These are phyloP conservation scores for Basidioascus undulatus DNA, from an alignment of 768 basidiomycete species.

Conservation along the genomic window DNA sequence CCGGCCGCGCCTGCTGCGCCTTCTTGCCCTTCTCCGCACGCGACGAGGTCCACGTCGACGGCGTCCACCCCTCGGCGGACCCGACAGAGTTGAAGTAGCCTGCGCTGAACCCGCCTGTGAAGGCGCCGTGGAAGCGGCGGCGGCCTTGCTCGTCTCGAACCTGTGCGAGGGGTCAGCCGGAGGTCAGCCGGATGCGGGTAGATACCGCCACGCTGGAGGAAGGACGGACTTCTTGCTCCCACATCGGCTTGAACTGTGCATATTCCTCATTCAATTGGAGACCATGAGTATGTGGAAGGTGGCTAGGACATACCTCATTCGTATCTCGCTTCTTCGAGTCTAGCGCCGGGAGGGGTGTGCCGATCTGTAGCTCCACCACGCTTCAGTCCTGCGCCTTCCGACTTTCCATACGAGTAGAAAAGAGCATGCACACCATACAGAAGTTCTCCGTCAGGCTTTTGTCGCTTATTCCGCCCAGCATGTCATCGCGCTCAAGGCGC, in stretches of 20 bases:
- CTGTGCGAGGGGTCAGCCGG: conserved; percentile 22
- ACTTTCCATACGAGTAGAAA: neutral
- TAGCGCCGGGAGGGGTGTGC: neutral
- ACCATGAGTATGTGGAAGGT: conserved; percentile 6
- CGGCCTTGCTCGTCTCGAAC: conserved; percentile 84
- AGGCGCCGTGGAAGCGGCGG: conserved; percentile 83
- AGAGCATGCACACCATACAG: neutral
- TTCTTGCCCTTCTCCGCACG: conserved; percentile 26
- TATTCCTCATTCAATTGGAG: conserved; percentile 2
- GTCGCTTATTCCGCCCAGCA: too few relatives aligned
- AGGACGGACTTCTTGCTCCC: too few relatives aligned
- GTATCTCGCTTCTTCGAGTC: neutral
- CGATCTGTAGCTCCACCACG: neutral
- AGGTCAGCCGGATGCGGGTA: neutral
- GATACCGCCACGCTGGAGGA: neutral
- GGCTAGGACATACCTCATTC: conserved; percentile 5
- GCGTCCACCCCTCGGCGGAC: conserved; percentile 94
- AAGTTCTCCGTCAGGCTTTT: neutral
- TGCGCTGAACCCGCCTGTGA: conserved; percentile 93
- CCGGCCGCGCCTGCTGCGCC: conserved; percentile 35
- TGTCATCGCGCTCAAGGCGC: too few relatives aligned
- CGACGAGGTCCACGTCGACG: conserved; percentile 78
- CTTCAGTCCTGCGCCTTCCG: neutral
- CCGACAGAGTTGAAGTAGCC: conserved; percentile 94
- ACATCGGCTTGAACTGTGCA: too few relatives aligned